Evolutionary conservation across 176 grass and related monocot species (phyloP).

Genomic region (Ananas comosus): DNA sequence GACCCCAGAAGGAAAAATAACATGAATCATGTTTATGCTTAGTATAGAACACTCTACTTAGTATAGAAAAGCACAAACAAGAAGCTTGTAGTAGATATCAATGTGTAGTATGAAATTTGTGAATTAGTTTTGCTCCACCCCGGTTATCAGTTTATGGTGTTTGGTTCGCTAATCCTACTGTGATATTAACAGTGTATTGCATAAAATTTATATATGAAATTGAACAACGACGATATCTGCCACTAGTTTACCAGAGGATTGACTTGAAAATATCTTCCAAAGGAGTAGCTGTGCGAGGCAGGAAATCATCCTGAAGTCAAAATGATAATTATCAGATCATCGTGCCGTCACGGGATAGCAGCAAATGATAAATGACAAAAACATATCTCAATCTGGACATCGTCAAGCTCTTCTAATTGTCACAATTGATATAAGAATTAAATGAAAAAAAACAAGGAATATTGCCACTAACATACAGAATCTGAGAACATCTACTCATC

Average conservation of each 20-base stretch:
- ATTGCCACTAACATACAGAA: neutral
- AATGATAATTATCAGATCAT: conserved; percentile 9
- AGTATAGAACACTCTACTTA: no score
- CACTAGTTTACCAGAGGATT: conserved; percentile 52
- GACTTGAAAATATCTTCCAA: conserved; percentile 97
- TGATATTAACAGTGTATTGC: neutral
- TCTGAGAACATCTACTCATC: neutral
- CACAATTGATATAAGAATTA: neutral
- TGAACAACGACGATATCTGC: neutral
- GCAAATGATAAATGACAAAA: neutral
- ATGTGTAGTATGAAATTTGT: no score
- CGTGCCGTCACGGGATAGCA: neutral
- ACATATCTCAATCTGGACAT: neutral
- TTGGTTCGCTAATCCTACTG: neutral
- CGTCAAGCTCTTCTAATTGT: neutral
- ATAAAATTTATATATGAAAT: neutral
- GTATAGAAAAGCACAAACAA: no score
- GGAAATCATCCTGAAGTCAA: conserved; percentile 74
- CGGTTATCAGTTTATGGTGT: neutral
- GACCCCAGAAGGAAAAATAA: conserved; percentile 24
- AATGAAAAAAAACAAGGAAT: neutral
- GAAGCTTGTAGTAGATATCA: no score
- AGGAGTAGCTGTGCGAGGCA: conserved; percentile 84
- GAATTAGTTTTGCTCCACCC: no score
- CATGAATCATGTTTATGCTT: neutral